Evolutionary conservation across 2,329 filamentous ascomycete species (phyloP).

Genomic region (Ascochyta clinopodiicola): DNA sequence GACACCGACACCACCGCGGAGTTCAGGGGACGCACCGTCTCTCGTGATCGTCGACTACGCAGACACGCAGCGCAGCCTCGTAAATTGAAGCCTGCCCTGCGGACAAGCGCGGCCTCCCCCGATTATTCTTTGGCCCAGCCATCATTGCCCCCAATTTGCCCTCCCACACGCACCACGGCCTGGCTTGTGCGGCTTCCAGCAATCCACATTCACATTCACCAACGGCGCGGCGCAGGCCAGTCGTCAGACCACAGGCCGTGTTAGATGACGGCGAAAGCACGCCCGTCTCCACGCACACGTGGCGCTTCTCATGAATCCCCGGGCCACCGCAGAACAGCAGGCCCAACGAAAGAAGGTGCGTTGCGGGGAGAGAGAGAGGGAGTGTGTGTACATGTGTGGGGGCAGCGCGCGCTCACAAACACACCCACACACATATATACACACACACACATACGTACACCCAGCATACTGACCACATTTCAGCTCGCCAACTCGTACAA

Average conservation of each 20-base stretch:
- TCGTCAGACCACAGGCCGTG: slow-evolving; percentile 13
- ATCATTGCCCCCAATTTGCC: neutral
- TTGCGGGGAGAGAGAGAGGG: neutral
- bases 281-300: slow-evolving; percentile 36
- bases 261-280: slow-evolving; percentile 45
- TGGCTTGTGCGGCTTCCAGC: slow-evolving; percentile 31
- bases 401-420: neutral
- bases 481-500: slow-evolving; percentile 97
- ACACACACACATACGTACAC: neutral
- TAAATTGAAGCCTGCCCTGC: neutral
- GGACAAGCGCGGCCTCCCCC: neutral
- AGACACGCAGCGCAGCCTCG: neutral
- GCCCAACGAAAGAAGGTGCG: slow-evolving; percentile 65
- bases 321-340: slow-evolving; percentile 63
- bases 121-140: slow-evolving; percentile 4
- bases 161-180: slow-evolving; percentile 8
- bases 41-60: slow-evolving; percentile 2
- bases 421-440: neutral
- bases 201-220: slow-evolving; percentile 9
- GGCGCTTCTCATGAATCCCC: slow-evolving; percentile 53
- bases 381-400: neutral
- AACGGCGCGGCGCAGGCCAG: slow-evolving; percentile 35
- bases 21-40: slow-evolving; percentile 11
- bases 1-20: neutral
- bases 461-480: slow-evolving; percentile 3